A percentile compares a stretch with the other conserved stretches of the same genome.
Evolutionary conservation across 495 filamentous ascomycete species (phyloP).

Genomic region (Neurospora cerealis): DNA sequence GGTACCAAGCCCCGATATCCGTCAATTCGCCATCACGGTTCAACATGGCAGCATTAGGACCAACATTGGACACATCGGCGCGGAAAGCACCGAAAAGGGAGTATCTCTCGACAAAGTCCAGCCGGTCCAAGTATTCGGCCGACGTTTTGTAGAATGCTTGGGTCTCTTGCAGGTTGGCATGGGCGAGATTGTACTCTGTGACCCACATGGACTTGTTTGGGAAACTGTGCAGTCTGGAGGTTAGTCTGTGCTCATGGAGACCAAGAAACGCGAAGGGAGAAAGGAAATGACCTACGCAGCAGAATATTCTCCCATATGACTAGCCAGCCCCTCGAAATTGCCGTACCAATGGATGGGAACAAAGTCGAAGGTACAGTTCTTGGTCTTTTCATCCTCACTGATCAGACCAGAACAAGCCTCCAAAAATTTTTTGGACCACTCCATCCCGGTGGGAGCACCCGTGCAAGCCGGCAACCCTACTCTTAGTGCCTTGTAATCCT

Average conservation of each 20-base stretch:
- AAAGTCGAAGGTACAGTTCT: slow-evolving; percentile 59
- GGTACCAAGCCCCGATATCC: slow-evolving; percentile 66
- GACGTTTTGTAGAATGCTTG: slow-evolving; percentile 57
- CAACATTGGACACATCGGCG: slow-evolving; percentile 54
- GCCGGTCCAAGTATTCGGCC: slow-evolving; percentile 52
- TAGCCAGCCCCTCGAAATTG: slow-evolving; percentile 61
- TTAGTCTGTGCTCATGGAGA: neutral
- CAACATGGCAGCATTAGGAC: slow-evolving; percentile 57
- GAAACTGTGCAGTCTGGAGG: slow-evolving; percentile 27
- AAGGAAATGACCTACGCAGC: slow-evolving; percentile 28
- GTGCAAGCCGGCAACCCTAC: slow-evolving; percentile 52
- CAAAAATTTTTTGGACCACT: slow-evolving; percentile 56
- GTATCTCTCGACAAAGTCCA: slow-evolving; percentile 52
- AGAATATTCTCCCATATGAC: slow-evolving; percentile 53
- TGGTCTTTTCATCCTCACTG: slow-evolving; percentile 20
- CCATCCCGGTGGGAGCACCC: slow-evolving; percentile 42
- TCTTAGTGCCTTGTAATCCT: slow-evolving; percentile 36
- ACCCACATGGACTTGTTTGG: slow-evolving; percentile 57
- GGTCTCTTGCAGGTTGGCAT: slow-evolving; percentile 41
- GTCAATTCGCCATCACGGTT: slow-evolving; percentile 51
- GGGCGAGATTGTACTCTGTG: slow-evolving; percentile 55
- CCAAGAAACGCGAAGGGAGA: neutral
- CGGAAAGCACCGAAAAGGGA: slow-evolving; percentile 68
- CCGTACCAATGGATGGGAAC: slow-evolving; percentile 72
- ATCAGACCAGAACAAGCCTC: slow-evolving; percentile 36